Evolutionary conservation across 768 basidiomycete genomes (phyloP).

Genomic region (Mycena sanguinolenta): DNA sequence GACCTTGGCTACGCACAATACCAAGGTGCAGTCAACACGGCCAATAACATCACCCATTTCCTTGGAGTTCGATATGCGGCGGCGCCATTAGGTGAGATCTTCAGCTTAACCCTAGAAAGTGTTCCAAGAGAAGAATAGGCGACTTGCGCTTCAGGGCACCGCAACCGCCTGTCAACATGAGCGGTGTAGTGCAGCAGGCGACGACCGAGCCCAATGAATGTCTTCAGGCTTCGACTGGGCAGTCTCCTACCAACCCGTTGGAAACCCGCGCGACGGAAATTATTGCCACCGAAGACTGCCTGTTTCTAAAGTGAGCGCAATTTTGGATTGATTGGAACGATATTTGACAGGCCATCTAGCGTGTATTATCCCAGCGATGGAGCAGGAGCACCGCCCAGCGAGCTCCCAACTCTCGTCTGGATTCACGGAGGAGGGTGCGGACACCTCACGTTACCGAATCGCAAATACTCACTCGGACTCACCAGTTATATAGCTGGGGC

Average conservation of each 20-base stretch:
- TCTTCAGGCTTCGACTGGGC: slow-evolving; percentile 35
- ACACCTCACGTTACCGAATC: background rate
- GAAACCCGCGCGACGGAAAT: background rate
- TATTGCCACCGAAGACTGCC: slow-evolving; percentile 23
- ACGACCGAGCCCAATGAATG: slow-evolving; percentile 37
- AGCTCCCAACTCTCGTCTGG: slow-evolving; percentile 58
- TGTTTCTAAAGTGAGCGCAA: background rate
- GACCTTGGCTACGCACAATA: slow-evolving; percentile 49
- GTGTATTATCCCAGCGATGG: slow-evolving; percentile 52
- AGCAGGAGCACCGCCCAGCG: slow-evolving; percentile 31
- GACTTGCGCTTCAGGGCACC: slow-evolving; percentile 35
- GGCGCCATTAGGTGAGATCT: slow-evolving; percentile 37
- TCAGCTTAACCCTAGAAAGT: background rate
- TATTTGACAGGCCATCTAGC: slow-evolving; percentile 37
- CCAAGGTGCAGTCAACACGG: slow-evolving; percentile 42
- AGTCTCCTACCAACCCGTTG: slow-evolving; percentile 38
- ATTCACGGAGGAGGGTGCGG: slow-evolving; percentile 55
- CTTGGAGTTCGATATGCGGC: slow-evolving; percentile 51
- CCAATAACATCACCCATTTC: slow-evolving; percentile 41
- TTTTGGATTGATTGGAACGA: too few species aligned
- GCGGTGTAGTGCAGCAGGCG: slow-evolving; percentile 35
- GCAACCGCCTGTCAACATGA: slow-evolving; percentile 26
- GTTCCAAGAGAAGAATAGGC: slow-evolving; percentile 5
- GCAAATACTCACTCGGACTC: slow-evolving; percentile 34
- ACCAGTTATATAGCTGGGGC: slow-evolving; percentile 49